Evolutionary conservation across 805 yeast species (phyloP).

Genomic region (Nakazawaea populi): DNA sequence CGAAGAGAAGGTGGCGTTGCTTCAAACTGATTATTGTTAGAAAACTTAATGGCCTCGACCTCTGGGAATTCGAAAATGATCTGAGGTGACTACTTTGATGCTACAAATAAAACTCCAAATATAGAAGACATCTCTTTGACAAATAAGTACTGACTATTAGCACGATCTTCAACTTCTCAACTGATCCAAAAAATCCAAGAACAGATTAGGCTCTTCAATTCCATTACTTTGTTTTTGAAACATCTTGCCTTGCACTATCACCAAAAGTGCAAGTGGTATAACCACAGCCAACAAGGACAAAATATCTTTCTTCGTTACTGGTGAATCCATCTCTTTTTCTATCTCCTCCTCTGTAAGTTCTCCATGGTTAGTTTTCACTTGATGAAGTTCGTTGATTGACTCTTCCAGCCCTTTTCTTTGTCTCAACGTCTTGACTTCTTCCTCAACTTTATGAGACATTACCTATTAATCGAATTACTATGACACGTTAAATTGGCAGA

Average conservation of each 20-base stretch:
- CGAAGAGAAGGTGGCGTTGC: too few species aligned
- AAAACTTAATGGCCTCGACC: too few species aligned
- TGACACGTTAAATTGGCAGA: too few species aligned
- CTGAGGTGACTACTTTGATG: too few species aligned
- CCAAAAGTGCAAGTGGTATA: constrained; percentile 6
- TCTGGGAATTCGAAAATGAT: too few species aligned
- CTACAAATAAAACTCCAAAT: background rate
- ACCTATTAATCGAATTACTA: too few species aligned
- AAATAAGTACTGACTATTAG: background rate
- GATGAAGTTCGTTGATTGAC: background rate
- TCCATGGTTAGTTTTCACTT: background rate
- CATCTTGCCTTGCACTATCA: constrained; percentile 8
- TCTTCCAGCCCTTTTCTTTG: background rate
- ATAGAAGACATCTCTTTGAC: background rate
- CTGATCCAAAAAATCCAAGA: constrained; percentile 5
- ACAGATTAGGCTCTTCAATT: constrained; percentile 5
- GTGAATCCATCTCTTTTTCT: constrained; percentile 7
- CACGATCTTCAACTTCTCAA: background rate
- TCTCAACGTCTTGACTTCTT: background rate
- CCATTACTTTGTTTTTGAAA: background rate
- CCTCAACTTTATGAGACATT: background rate
- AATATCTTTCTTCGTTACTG: constrained; percentile 6
- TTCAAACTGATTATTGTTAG: too few species aligned
- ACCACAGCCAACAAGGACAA: constrained; percentile 7
- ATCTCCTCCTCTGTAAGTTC: constrained; percentile 7